These are phyloP conservation scores for Salvia splendens DNA, from an alignment of 257 asterid genomes.

Conservation along the genomic window DNA sequence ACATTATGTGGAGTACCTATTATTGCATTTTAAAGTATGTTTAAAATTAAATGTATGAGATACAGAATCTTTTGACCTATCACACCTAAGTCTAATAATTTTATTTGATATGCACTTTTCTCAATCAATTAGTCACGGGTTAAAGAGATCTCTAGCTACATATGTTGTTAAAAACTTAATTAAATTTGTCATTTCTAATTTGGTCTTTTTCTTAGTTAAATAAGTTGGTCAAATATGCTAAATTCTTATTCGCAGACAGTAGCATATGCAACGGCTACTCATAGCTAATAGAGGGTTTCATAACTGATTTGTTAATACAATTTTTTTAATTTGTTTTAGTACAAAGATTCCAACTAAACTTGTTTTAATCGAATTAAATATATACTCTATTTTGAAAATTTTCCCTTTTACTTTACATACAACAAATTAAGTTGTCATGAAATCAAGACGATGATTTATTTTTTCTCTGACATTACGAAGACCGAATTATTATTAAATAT, in stretches of 20 bases:
- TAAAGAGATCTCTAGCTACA: too few species aligned
- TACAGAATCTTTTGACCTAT: too few species aligned
- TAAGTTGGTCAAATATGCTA: slow-evolving; percentile 19
- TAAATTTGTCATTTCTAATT: background rate
- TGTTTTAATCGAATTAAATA: slow-evolving; percentile 28
- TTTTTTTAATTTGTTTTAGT: slow-evolving; percentile 6
- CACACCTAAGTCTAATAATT: background rate
- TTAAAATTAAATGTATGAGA: too few species aligned
- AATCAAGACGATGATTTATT: background rate
- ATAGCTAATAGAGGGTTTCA: background rate
- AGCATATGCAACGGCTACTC: slow-evolving; percentile 35
- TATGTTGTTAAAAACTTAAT: background rate
- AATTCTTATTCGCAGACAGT: slow-evolving; percentile 19
- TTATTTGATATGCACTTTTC: background rate
- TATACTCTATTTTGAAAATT: slow-evolving; percentile 19
- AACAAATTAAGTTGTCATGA: background rate
- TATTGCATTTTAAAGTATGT: too few species aligned
- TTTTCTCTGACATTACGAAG: background rate
- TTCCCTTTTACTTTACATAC: background rate
- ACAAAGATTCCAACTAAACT: slow-evolving; percentile 36
- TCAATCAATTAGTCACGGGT: background rate
- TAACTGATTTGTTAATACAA: background rate
- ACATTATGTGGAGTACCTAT: too few species aligned
- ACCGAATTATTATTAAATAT: background rate
- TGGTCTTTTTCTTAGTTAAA: background rate